Conservation (phyloP, 768 basidiomycete genomes). For the Cyathus striatus region DNA sequence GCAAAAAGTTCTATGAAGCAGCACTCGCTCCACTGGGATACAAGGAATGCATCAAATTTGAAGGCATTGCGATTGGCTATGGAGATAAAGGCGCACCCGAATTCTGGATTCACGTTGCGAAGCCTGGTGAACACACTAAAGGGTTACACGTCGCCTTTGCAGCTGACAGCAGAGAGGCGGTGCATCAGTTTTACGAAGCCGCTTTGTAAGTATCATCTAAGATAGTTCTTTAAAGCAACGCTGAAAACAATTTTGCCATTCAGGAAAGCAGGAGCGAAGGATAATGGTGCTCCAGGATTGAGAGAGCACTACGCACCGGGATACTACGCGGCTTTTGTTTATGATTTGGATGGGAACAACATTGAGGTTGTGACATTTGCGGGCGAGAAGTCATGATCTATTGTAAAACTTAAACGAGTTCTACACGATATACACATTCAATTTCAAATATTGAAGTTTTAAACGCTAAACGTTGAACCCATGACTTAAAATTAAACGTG, state of each 20-base stretch:
- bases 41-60: conserved; percentile 2
- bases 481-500: no score
- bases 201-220: conserved; percentile 6
- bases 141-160: conserved; percentile 6
- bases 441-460: no score
- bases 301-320: conserved; percentile 2
- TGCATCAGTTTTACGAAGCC: conserved; percentile 7
- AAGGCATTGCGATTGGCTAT: conserved; percentile 4
- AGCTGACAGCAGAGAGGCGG: conserved; percentile 6
- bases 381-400: no score
- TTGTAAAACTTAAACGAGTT: no score
- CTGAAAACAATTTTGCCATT: neutral
- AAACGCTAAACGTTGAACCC: no score
- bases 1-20: conserved; percentile 6
- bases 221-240: neutral
- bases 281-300: conserved; percentile 8
- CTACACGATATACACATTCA: no score
- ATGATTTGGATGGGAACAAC: conserved; percentile 8
- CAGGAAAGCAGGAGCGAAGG: conserved; percentile 7
- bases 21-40: conserved; percentile 8
- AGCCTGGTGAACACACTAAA: conserved; percentile 1
- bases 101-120: conserved; percentile 5
- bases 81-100: conserved; percentile 1
- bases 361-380: conserved; percentile 9
- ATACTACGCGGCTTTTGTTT: conserved; percentile 7